Percentiles rank a stretch among this genome's conserved stretches.
These are phyloP conservation scores for Haplographium delicatum DNA, from an alignment of 495 filamentous ascomycete species.

Conservation along the genomic window DNA sequence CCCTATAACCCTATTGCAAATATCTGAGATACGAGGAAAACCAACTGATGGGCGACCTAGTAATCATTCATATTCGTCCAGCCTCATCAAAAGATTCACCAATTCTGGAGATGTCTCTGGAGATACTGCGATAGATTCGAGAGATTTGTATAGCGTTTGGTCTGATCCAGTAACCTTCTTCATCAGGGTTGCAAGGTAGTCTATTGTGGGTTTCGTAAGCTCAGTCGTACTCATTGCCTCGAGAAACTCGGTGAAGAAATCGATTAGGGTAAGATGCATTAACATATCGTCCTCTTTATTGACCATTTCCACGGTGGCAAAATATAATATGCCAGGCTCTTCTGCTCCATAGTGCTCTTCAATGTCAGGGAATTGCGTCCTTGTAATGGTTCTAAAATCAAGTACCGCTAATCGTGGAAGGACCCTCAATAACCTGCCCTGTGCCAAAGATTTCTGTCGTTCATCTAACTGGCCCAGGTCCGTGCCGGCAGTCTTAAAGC, in stretches of 20 bases:
- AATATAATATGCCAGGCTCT: conserved; percentile 62
- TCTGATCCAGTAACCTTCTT: conserved; percentile 36
- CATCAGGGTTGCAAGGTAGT: conserved; percentile 34
- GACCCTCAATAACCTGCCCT: conserved; percentile 69
- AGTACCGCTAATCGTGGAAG: conserved; percentile 60
- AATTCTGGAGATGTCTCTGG: conserved; percentile 22
- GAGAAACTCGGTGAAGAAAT: conserved; percentile 67
- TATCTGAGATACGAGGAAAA: too few species aligned
- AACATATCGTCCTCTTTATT: conserved; percentile 63
- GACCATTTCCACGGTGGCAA: conserved; percentile 69
- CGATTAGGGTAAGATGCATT: conserved; percentile 73
- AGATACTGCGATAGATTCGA: conserved; percentile 31
- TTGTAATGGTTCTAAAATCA: conserved; percentile 57
- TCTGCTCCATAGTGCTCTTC: conserved; percentile 40
- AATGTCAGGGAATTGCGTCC: conserved; percentile 53
- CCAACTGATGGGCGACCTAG: too few species aligned
- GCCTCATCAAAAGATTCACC: conserved; percentile 20
- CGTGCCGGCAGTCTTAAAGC: conserved; percentile 34
- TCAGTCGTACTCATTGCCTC: conserved; percentile 45
- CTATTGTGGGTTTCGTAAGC: conserved; percentile 33
- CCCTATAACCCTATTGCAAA: too few species aligned
- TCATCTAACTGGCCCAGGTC: conserved; percentile 42
- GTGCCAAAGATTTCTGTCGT: conserved; percentile 67
- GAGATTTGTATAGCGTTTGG: conserved; percentile 32
- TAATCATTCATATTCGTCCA: conserved; percentile 16